Evolutionary conservation across 352 stramenopile species (phyloP).

Genomic region (Nothophytophthora sp.): DNA sequence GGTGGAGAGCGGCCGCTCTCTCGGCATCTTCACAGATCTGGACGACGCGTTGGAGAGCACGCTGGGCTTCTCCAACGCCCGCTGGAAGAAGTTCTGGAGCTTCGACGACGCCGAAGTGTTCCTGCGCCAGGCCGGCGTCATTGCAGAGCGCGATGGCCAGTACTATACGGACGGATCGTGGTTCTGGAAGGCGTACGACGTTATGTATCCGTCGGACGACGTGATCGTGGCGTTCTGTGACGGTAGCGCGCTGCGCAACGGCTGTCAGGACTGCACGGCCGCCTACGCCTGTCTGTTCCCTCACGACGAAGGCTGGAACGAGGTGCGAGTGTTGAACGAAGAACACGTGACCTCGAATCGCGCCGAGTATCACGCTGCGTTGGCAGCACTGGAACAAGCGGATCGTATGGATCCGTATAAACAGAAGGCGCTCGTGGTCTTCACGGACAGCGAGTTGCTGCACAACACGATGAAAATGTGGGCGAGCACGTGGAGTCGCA

Average conservation of each 20-base stretch:
- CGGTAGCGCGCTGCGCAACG: slow-evolving; percentile 58
- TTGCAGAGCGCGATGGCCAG: slow-evolving; percentile 1
- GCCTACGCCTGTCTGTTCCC: slow-evolving; percentile 67
- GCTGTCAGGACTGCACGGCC: slow-evolving; percentile 32
- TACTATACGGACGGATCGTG: not conserved
- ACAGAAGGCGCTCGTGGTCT: slow-evolving; percentile 5
- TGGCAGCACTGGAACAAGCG: slow-evolving; percentile 5
- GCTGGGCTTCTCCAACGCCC: slow-evolving; percentile 34
- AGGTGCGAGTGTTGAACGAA: slow-evolving; percentile 37
- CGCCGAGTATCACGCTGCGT: slow-evolving; percentile 5
- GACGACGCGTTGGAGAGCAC: slow-evolving; percentile 43
- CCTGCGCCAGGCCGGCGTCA: slow-evolving; percentile 18
- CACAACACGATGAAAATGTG: slow-evolving; percentile 6
- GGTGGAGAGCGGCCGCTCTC: slow-evolving; percentile 39
- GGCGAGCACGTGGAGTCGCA: slow-evolving; percentile 3
- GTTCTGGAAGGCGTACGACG: slow-evolving; percentile 29
- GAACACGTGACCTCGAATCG: slow-evolving; percentile 11
- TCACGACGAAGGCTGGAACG: slow-evolving; percentile 46
- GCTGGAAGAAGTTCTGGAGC: slow-evolving; percentile 48
- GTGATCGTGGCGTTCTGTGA: slow-evolving; percentile 72
- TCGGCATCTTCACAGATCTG: slow-evolving; percentile 50
- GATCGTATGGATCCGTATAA: slow-evolving; percentile 1
- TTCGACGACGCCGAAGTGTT: slow-evolving; percentile 46
- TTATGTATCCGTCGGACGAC: slow-evolving; percentile 24
- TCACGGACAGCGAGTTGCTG: slow-evolving; percentile 15